phyloP scores from a whole-genome alignment of 2,329 filamentous ascomycete genomes.

The Colletotrichum paranaense region DNA sequence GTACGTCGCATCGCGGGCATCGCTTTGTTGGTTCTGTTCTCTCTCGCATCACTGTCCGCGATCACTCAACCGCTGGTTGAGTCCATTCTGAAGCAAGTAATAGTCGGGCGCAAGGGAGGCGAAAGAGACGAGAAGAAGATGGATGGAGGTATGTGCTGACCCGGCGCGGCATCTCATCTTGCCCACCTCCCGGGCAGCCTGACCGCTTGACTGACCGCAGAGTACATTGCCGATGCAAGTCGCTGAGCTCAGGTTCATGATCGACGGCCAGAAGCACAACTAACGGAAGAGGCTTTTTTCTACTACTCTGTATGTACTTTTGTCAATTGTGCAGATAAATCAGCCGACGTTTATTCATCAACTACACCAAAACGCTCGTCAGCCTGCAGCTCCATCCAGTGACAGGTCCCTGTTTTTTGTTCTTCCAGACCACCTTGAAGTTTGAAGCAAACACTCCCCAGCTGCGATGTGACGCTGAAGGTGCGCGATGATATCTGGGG shows the following conservation, averaged over 20 bases:
- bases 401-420: not conserved
- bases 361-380: not conserved
- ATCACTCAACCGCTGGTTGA: not conserved
- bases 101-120: not conserved
- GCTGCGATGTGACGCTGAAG: not conserved
- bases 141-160: conserved; percentile 25
- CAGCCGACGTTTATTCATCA: conserved; percentile 1
- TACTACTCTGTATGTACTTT: not conserved
- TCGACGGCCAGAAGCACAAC: not conserved
- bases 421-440: not conserved
- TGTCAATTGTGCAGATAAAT: not conserved
- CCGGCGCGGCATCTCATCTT: conserved; percentile 32
- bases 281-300: not conserved
- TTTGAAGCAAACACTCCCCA: conserved; percentile 1
- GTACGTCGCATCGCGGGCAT: not conserved
- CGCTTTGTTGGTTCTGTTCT: not conserved
- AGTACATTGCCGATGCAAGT: not conserved
- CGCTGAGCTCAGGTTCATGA: conserved; percentile 1
- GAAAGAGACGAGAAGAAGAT: not conserved
- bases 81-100: not conserved
- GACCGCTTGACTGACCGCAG: not conserved
- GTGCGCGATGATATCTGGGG: conserved; percentile 13
- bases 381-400: conserved; percentile 11
- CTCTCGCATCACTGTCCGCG: not conserved
- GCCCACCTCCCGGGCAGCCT: not conserved